Evolutionary conservation across 73 alveolate species (phyloP).

Genomic region (Stentor roeselii): DNA sequence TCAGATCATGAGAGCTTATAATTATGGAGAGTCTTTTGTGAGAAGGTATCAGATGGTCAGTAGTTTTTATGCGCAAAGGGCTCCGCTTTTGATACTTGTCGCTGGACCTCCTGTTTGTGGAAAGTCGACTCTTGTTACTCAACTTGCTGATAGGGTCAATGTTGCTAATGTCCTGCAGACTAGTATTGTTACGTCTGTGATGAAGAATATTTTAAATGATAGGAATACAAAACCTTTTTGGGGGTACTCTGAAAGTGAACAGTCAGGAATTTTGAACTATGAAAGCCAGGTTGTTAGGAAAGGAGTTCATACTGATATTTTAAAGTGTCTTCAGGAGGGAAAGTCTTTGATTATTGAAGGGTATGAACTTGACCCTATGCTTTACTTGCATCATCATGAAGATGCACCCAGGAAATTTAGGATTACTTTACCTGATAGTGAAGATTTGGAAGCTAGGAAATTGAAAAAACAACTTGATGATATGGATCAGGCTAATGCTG

Average conservation of each 20-base stretch:
- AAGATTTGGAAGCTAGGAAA: too few species aligned
- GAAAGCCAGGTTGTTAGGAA: not conserved
- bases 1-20: not conserved
- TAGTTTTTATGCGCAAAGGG: not conserved
- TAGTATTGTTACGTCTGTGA: not conserved
- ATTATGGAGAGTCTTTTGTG: not conserved
- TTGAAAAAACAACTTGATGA: too few species aligned
- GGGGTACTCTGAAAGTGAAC: slow-evolving; percentile 6
- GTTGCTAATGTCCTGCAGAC: not conserved
- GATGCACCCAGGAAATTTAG: not conserved
- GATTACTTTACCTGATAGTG: not conserved
- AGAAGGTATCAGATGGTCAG: not conserved
- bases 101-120: not conserved
- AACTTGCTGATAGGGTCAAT: not conserved
- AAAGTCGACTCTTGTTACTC: slow-evolving; percentile 2
- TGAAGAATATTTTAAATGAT: not conserved
- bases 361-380: not conserved
- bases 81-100: not conserved
- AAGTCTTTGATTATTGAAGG: slow-evolving; percentile 2
- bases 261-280: not conserved
- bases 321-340: not conserved
- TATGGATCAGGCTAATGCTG: too few species aligned
- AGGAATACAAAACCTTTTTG: not conserved
- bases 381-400: not conserved
- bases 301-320: not conserved